A percentile compares a stretch with the other conserved stretches of the same genome.
These are phyloP conservation scores for Scheffersomyces segobiensis DNA, from an alignment of 1,139 yeast species.

Conservation along the genomic window DNA sequence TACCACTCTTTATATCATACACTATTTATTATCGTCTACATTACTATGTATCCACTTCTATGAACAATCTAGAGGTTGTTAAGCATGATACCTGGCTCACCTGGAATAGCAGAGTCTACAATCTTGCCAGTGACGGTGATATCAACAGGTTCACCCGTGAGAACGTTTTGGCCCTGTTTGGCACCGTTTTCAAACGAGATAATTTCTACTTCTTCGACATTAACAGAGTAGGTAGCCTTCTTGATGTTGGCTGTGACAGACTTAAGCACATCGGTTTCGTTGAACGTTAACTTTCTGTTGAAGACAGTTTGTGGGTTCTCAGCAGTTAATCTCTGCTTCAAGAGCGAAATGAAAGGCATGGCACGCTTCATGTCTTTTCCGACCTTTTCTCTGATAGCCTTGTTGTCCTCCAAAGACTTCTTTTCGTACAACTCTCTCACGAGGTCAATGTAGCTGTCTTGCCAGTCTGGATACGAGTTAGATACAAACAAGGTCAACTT, in stretches of 20 bases:
- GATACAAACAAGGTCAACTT: conserved; percentile 73
- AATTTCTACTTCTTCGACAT: conserved; percentile 54
- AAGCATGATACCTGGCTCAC: conserved; percentile 84
- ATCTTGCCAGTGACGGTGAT: conserved; percentile 64
- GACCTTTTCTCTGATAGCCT: conserved; percentile 58
- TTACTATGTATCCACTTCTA: not conserved
- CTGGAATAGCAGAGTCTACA: conserved; percentile 86
- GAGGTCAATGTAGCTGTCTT: conserved; percentile 79
- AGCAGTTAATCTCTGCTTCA: conserved; percentile 73
- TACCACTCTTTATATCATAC: not conserved
- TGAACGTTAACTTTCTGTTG: conserved; percentile 80
- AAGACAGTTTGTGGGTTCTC: conserved; percentile 78
- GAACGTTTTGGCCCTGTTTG: conserved; percentile 59
- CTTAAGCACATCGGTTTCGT: conserved; percentile 70
- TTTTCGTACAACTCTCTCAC: conserved; percentile 76
- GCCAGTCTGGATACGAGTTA: conserved; percentile 94
- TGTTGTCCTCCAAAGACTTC: conserved; percentile 61
- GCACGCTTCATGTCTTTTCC: conserved; percentile 90
- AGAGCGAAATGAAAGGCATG: conserved; percentile 90
- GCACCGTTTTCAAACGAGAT: conserved; percentile 63
- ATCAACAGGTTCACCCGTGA: conserved; percentile 71
- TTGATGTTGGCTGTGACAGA: conserved; percentile 56
- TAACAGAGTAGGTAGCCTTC: conserved; percentile 66
- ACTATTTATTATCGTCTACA: not conserved
- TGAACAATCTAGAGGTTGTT: conserved; percentile 45